These are phyloP conservation scores for Digitaria exilis DNA, from an alignment of 202 grass and related monocot genomes.

Conservation along the genomic window DNA sequence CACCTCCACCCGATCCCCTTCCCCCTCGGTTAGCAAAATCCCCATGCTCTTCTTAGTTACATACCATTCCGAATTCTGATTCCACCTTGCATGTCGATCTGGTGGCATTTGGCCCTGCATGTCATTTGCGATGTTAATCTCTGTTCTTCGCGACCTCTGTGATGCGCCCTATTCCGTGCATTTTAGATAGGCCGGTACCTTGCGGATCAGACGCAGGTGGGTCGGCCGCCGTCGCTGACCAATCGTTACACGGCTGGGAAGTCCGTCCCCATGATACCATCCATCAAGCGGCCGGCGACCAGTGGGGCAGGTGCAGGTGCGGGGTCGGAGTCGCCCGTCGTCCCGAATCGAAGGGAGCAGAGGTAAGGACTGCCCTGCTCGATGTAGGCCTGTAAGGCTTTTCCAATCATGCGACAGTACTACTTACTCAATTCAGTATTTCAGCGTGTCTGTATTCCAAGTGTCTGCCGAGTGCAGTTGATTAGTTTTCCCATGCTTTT, in stretches of 20 bases:
- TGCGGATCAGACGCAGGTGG: conserved; percentile 69
- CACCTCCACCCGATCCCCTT: conserved; percentile 51
- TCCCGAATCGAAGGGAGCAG: conserved; percentile 61
- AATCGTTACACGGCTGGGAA: conserved; percentile 53
- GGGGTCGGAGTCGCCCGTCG: conserved; percentile 52
- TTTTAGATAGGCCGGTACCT: conserved; percentile 95
- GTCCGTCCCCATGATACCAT: conserved; percentile 68
- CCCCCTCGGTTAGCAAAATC: conserved; percentile 74
- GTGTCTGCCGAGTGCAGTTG: neutral
- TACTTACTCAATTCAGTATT: neutral
- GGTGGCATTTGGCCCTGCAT: neutral
- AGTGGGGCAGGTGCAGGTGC: conserved; percentile 35
- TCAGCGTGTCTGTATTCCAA: neutral
- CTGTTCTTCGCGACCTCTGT: neutral
- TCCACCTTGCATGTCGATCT: neutral
- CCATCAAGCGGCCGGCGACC: conserved; percentile 61
- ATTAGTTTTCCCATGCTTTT: neutral
- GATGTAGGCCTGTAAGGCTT: neutral
- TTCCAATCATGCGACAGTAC: neutral
- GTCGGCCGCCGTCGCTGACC: conserved; percentile 50
- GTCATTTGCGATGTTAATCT: neutral
- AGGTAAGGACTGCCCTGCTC: conserved; percentile 45
- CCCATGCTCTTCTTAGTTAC: neutral
- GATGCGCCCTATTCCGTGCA: conserved; percentile 32
- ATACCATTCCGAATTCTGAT: neutral